Conservation (phyloP, 1,284 basidiomycete species). For the Coniophora puteana region DNA sequence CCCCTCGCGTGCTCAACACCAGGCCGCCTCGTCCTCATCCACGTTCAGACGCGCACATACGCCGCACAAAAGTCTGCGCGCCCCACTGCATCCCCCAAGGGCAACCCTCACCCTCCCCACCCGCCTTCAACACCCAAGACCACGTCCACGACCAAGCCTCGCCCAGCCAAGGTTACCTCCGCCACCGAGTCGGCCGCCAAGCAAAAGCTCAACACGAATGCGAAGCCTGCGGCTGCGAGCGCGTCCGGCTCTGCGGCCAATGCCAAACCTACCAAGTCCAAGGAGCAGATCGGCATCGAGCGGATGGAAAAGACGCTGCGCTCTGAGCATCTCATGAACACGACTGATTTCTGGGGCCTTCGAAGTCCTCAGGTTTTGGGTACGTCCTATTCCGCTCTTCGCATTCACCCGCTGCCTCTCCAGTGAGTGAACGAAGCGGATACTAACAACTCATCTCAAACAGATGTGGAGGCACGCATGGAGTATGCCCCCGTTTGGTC, state of each 20-base stretch:
- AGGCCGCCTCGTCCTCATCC: too few relatives aligned
- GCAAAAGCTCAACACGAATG: not conserved
- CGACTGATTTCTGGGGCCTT: constrained; percentile 48
- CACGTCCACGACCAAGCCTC: not conserved
- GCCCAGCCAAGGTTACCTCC: not conserved
- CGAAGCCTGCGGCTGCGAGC: constrained; percentile 5
- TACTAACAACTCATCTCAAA: not conserved
- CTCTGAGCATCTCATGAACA: constrained; percentile 32
- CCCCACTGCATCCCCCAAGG: not conserved
- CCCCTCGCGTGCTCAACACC: too few relatives aligned
- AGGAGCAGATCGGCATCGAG: constrained; percentile 35
- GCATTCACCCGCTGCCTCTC: too few relatives aligned
- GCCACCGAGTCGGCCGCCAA: not conserved
- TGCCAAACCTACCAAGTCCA: constrained; percentile 14
- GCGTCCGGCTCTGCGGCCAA: too few relatives aligned
- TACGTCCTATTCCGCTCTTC: constrained; percentile 24
- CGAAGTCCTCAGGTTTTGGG: too few relatives aligned
- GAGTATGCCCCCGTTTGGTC: too few relatives aligned
- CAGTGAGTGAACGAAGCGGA: too few relatives aligned
- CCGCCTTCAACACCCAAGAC: constrained; percentile 4
- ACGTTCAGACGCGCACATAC: too few relatives aligned
- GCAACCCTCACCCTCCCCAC: not conserved
- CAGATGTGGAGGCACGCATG: constrained; percentile 30
- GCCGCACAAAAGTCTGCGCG: constrained; percentile 8
- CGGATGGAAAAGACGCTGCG: constrained; percentile 38